A percentile compares a stretch with the other conserved stretches of the same genome.
phyloP scores from a whole-genome alignment of 1,139 yeast genomes.

The Magnusiomyces suaveolens region DNA sequence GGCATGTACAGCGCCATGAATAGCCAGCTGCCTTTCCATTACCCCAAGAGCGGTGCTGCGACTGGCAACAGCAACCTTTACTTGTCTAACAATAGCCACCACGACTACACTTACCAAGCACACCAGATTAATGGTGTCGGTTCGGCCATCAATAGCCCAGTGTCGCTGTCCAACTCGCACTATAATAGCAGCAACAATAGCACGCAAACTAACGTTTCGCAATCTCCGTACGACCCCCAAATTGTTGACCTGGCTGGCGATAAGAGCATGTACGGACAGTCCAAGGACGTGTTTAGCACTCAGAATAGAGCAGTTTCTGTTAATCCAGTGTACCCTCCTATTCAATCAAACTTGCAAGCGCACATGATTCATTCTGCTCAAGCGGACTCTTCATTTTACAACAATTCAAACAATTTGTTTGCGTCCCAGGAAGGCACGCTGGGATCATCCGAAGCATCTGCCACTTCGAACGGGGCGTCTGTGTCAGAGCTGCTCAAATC shows the following conservation, averaged over 20 bases:
- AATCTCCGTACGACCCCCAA: conserved; percentile 2
- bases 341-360: background rate
- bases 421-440: background rate
- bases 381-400: background rate
- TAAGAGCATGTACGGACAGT: background rate
- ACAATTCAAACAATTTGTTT: background rate
- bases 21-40: background rate
- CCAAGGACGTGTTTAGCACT: background rate
- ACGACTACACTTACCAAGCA: background rate
- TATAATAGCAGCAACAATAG: background rate
- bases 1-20: background rate
- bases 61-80: background rate
- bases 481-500: background rate
- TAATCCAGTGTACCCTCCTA: background rate
- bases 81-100: background rate
- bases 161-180: background rate
- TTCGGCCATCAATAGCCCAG: background rate
- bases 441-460: background rate
- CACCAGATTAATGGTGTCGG: background rate
- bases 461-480: background rate
- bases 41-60: background rate
- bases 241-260: background rate
- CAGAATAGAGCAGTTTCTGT: background rate
- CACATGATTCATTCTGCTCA: background rate
- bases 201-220: background rate